These are phyloP conservation scores for Cicer cuneatum DNA, from an alignment of 306 rosid genomes.

Conservation along the genomic window DNA sequence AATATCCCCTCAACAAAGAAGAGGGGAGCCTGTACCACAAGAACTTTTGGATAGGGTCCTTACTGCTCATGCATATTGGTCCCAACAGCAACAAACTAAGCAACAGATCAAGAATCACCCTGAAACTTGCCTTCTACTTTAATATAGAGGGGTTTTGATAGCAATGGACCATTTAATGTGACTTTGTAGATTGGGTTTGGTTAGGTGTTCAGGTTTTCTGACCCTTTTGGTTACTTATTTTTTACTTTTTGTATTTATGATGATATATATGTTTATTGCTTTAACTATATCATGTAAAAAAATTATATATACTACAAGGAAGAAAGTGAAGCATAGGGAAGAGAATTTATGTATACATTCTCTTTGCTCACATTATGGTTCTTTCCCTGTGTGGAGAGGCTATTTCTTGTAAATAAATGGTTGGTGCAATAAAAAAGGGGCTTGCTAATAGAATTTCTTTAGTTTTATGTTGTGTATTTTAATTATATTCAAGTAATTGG, in stretches of 20 bases:
- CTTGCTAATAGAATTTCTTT: conserved; percentile 37
- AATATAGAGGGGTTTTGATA: conserved; percentile 3
- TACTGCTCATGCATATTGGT: conserved; percentile 80
- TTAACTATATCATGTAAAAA: conserved; percentile 43
- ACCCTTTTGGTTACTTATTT: conserved; percentile 23
- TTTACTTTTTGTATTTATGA: conserved; percentile 38
- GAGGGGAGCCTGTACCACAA: conserved; percentile 96
- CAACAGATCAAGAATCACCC: conserved; percentile 71
- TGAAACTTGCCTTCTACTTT: conserved; percentile 61
- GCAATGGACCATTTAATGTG: conserved; percentile 10
- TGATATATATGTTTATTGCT: conserved; percentile 43
- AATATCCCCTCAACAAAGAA: conserved; percentile 89
- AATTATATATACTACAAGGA: conserved; percentile 32
- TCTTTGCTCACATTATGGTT: conserved; percentile 36
- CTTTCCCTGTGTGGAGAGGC: conserved; percentile 39
- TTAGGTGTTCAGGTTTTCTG: conserved; percentile 40
- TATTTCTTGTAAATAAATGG: conserved; percentile 52
- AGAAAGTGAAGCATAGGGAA: conserved; percentile 35
- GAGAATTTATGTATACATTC: conserved; percentile 44
- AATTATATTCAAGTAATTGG: not conserved
- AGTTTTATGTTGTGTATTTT: not conserved
- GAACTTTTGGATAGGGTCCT: conserved; percentile 89
- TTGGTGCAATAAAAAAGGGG: conserved; percentile 45
- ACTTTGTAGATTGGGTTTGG: conserved; percentile 40
- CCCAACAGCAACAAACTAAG: conserved; percentile 78